phyloP scores from a whole-genome alignment of 2,329 filamentous ascomycete genomes.

The Sporothrix protearum region DNA sequence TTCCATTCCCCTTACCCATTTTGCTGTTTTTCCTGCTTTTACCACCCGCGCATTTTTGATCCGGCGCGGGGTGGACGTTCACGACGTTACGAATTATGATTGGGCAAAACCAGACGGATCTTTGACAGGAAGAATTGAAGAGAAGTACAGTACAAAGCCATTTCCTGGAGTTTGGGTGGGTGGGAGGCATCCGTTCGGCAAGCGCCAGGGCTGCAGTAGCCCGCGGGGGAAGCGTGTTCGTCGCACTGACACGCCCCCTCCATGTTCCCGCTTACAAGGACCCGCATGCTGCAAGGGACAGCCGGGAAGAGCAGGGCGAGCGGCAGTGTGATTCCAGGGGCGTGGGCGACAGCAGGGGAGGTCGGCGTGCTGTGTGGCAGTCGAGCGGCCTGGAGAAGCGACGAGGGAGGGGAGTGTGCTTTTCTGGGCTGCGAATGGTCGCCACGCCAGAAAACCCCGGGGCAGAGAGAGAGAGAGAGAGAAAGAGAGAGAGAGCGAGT shows the following conservation, averaged over 20 bases:
- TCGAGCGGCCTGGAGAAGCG: slow-evolving; percentile 15
- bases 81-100: slow-evolving; percentile 54
- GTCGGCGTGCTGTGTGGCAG: slow-evolving; percentile 1
- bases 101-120: slow-evolving; percentile 41
- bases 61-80: slow-evolving; percentile 38
- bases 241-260: slow-evolving; percentile 24
- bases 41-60: slow-evolving; percentile 9
- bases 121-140: slow-evolving; percentile 34
- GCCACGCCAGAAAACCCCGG: not conserved
- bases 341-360: slow-evolving; percentile 1
- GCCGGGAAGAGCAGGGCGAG: not conserved
- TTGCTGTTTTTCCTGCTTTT: not conserved
- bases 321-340: not conserved
- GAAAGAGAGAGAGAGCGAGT: not conserved
- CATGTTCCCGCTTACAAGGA: not conserved
- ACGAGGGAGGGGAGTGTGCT: slow-evolving; percentile 27
- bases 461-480: not conserved
- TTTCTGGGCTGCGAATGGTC: slow-evolving; percentile 15
- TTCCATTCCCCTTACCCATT: not conserved
- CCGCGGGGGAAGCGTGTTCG: slow-evolving; percentile 11
- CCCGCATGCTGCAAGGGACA: slow-evolving; percentile 26
- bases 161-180: slow-evolving; percentile 24
- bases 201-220: slow-evolving; percentile 35
- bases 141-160: slow-evolving; percentile 44
- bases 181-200: slow-evolving; percentile 29